These are phyloP conservation scores for Cercospora sp. DNA, from an alignment of 2,329 filamentous ascomycete species.

Conservation along the genomic window DNA sequence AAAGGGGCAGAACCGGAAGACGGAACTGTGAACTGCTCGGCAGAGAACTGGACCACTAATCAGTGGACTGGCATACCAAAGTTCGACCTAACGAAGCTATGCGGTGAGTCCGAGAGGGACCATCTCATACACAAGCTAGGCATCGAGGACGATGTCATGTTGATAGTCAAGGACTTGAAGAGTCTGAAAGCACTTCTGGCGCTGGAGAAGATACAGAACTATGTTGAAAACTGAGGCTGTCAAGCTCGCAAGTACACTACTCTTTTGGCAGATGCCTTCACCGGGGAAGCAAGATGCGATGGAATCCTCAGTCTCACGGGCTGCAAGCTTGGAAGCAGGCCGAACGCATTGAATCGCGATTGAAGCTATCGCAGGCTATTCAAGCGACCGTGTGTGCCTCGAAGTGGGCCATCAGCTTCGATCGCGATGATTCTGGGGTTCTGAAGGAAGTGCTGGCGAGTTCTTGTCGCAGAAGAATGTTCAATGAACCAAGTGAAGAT, in stretches of 20 bases:
- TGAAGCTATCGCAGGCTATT: neutral
- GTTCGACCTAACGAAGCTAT: conserved; percentile 11
- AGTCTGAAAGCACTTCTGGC: neutral
- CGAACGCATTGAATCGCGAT: neutral
- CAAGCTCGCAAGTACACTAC: neutral
- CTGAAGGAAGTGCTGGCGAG: neutral
- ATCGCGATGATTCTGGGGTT: too few species aligned
- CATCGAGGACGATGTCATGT: neutral
- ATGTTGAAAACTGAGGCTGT: neutral
- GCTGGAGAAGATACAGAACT: conserved; percentile 7
- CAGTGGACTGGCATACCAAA: neutral
- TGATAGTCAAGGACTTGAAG: neutral
- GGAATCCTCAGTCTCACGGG: neutral
- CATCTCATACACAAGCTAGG: neutral
- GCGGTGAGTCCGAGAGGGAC: neutral
- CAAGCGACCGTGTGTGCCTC: neutral
- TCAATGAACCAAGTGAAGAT: neutral
- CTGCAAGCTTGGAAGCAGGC: neutral
- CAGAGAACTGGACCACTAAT: neutral
- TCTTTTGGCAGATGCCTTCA: neutral
- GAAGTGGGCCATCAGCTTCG: too few species aligned
- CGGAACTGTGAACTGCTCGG: neutral
- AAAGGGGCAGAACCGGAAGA: neutral
- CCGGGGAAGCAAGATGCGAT: neutral
- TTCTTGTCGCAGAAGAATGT: neutral